Evolutionary conservation across 331 rosid genomes (phyloP).

Genomic region (Erythrophleum ivorense): DNA sequence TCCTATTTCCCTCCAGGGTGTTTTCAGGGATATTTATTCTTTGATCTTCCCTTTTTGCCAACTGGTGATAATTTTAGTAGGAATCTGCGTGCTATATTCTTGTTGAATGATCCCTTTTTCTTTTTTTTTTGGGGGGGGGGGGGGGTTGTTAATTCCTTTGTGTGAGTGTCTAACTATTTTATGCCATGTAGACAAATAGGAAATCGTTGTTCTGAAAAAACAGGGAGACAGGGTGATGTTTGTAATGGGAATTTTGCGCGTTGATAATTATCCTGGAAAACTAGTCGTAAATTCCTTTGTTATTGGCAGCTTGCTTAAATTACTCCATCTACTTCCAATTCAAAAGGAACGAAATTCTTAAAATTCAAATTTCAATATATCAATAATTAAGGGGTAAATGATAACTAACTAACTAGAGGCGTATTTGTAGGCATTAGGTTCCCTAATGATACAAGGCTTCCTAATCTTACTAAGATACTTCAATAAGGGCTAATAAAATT

Average conservation of each 20-base stretch:
- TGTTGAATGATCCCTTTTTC: background rate
- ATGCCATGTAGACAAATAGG: background rate
- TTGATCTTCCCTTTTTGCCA: background rate
- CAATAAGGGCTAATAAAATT: background rate
- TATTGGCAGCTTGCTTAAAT: constrained; percentile 21
- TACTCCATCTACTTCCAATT: background rate
- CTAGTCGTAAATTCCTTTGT: background rate
- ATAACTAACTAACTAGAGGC: background rate
- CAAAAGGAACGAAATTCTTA: background rate
- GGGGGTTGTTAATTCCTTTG: background rate
- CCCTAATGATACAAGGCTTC: background rate
- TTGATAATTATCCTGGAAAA: constrained; percentile 6
- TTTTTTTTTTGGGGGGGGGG: background rate
- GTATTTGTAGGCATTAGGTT: background rate
- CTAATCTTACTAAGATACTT: background rate
- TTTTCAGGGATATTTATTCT: background rate
- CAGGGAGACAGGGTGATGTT: background rate
- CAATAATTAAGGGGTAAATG: background rate
- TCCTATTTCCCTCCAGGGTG: background rate
- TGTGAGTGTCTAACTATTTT: background rate
- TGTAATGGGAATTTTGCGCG: constrained; percentile 17
- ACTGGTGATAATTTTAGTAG: background rate
- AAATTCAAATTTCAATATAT: background rate
- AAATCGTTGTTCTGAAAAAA: background rate
- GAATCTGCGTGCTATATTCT: background rate